Percentiles rank a stretch among this genome's conserved stretches.
Conservation (phyloP, 495 filamentous ascomycete species). For the Penicillium macrosclerotiorum region DNA sequence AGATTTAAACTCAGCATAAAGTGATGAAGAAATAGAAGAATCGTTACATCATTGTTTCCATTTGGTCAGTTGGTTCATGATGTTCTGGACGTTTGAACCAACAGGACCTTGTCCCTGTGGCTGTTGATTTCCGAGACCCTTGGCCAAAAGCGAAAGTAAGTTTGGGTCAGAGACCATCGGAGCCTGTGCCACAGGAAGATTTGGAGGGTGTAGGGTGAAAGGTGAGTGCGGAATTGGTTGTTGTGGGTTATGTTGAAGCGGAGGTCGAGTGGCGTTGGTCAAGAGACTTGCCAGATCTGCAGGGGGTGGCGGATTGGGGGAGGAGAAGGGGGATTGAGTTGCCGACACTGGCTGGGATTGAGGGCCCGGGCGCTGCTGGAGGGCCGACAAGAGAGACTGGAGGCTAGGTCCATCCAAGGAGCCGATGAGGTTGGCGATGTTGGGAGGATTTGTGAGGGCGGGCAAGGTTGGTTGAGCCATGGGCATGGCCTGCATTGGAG, state of each 20-base stretch:
- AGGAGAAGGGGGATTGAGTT: conserved; percentile 36
- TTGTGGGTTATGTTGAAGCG: conserved; percentile 32
- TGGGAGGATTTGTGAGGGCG: conserved; percentile 36
- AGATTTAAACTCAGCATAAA: conserved; percentile 2
- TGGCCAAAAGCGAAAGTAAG: conserved; percentile 46
- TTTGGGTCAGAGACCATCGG: conserved; percentile 40
- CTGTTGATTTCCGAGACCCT: conserved; percentile 38
- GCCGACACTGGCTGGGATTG: conserved; percentile 40
- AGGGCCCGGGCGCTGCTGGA: conserved; percentile 46
- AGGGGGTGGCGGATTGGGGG: conserved; percentile 32
- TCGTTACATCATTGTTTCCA: conserved; percentile 55
- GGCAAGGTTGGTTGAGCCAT: conserved; percentile 33
- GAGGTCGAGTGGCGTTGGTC: conserved; percentile 44
- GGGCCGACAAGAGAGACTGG: conserved; percentile 66
- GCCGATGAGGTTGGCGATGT: conserved; percentile 47
- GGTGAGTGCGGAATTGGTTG: conserved; percentile 34
- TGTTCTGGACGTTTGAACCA: conserved; percentile 53
- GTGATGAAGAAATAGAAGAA: conserved; percentile 15
- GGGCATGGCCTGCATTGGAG: conserved; percentile 32
- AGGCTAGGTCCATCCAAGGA: conserved; percentile 69
- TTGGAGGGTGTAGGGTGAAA: conserved; percentile 33
- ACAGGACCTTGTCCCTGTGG: conserved; percentile 39
- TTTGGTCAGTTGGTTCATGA: conserved; percentile 60
- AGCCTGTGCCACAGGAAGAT: too few species aligned
- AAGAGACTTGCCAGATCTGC: conserved; percentile 63